Base-by-base conservation (phyloP, 441 rosid genomes). In the Dalechampia spathulata region DNA sequence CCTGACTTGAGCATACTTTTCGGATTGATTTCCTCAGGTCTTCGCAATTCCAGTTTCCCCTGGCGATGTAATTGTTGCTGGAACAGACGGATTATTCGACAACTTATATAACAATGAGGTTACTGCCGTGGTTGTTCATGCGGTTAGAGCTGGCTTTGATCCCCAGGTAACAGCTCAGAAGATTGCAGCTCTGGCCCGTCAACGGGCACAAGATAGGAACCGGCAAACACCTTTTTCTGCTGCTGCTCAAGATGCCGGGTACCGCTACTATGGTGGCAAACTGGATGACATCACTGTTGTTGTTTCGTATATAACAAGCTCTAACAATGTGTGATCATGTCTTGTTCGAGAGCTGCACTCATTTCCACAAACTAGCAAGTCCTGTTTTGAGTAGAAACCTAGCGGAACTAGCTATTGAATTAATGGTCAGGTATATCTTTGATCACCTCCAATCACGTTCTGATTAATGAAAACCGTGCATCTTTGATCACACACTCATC, bases 201-300 rank as follows among this genome's bases (percentile, higher is more conserved):
- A 78, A 61, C 78, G 93, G 55, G 99, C 99, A n/a, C 42, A 65
- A 36, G 90, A 87, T 65, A 63, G 55, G 64, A 74, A 74, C 68
- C 69, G 85, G 28, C 96, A 81, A 72, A 74, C 95, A 51, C 99
- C 99, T 19, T 93, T 93, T 67, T 73, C 99, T 6, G 14, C 75
- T 4, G 86, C 97, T 4, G 97, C 99, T 61, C 97, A 85, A 70
- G 93, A 87, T 49, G 95, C 97, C 58, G 99, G 99, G 9, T 83
- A 55, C 73, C 81, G 89, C 48, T 93, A 79, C 58, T 70, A 73
- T 48, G 97, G 97, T 4, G 97, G 99, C 58, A 93, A 93, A 72
- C 96, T 90, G 46, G 97, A 93, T 42, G 99, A 93, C 61, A 82
- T 90, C 38, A 93, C 99, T 1, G 95, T 82, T 23, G 85, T 93